Conservation (phyloP, 768 basidiomycete species). For the Lentinula guzmanii region DNA sequence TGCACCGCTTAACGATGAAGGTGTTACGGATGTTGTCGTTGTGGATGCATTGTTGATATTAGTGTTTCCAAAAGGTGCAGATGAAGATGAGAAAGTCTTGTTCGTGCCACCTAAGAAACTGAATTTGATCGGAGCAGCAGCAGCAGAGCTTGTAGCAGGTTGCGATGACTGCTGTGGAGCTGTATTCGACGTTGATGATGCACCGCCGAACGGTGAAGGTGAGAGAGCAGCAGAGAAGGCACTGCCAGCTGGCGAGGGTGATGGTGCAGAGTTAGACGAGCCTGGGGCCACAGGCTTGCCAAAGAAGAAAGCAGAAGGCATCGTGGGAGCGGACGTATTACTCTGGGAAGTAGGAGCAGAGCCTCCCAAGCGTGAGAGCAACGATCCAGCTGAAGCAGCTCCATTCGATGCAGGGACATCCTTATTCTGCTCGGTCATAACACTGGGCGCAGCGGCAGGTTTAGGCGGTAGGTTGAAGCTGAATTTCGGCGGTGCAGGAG, state of each 20-base stretch:
- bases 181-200: constrained; percentile 8
- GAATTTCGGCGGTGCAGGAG: constrained; percentile 8
- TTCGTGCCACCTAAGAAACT: constrained; percentile 24
- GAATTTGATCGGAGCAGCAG: constrained; percentile 27
- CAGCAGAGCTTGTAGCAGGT: constrained; percentile 12
- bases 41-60: background rate
- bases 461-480: constrained; percentile 7
- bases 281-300: constrained; percentile 7
- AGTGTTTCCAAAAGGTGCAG: background rate
- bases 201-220: constrained; percentile 2
- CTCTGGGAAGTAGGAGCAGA: constrained; percentile 10
- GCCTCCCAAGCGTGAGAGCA: constrained; percentile 4
- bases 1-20: constrained; percentile 16
- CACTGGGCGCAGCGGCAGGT: background rate
- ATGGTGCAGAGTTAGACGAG: constrained; percentile 9
- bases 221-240: constrained; percentile 9
- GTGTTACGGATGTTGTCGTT: constrained; percentile 8
- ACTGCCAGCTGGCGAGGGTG: constrained; percentile 4
- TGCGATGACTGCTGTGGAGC: constrained; percentile 15
- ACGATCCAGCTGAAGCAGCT: constrained; percentile 12
- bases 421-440: constrained; percentile 10
- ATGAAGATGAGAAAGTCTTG: background rate
- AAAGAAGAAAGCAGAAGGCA: constrained; percentile 15
- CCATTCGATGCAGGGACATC: background rate
- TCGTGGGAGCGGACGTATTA: constrained; percentile 7